These are phyloP conservation scores for Melampsora larici-populina DNA, from an alignment of 1,284 basidiomycete species.

Conservation along the genomic window DNA sequence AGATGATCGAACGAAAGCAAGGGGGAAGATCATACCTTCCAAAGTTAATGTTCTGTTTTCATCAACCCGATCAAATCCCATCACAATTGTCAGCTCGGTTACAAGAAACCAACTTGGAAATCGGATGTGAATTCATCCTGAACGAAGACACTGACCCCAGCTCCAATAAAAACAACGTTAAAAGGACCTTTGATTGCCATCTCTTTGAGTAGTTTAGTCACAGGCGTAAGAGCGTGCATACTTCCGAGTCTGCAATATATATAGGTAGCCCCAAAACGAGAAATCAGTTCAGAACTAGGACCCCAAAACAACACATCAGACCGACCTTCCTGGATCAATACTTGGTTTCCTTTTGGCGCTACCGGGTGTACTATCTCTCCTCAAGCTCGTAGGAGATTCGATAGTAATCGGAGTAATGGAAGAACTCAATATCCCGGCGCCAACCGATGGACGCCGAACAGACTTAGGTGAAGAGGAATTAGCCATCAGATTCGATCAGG, in stretches of 20 bases:
- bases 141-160: conserved; percentile 59
- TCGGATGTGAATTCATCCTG: neutral
- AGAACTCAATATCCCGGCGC: conserved; percentile 23
- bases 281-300: neutral
- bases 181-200: conserved; percentile 32
- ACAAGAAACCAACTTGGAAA: neutral
- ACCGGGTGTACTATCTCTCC: neutral
- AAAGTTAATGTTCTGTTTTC: conserved; percentile 48
- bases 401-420: conserved; percentile 5
- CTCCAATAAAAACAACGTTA: conserved; percentile 87
- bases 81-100: conserved; percentile 2
- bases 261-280: neutral
- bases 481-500: no score
- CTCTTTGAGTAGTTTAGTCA: conserved; percentile 11
- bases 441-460: conserved; percentile 18
- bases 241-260: conserved; percentile 9
- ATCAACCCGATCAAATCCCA: neutral
- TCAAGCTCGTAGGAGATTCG: neutral
- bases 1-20: neutral
- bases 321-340: conserved; percentile 30
- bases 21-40: conserved; percentile 30
- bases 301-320: neutral
- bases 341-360: conserved; percentile 4
- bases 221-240: conserved; percentile 29
- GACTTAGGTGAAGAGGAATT: neutral